These are phyloP conservation scores for Borealophlyctis nickersoniae DNA, from an alignment of 192 early-diverging fungal species.

Conservation along the genomic window DNA sequence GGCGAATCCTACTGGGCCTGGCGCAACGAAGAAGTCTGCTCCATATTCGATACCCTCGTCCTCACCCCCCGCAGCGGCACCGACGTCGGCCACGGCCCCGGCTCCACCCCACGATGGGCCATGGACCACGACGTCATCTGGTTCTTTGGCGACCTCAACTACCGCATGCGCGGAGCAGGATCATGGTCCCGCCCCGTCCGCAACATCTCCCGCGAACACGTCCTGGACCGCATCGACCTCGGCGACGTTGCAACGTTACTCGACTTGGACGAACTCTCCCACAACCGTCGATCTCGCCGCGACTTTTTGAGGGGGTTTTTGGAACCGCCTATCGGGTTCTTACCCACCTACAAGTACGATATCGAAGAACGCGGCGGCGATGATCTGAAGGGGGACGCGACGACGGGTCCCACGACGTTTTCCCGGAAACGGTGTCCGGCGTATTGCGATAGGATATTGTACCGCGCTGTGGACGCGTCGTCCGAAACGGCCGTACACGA, in stretches of 20 bases:
- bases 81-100: background rate
- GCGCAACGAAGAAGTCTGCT: conserved; percentile 36
- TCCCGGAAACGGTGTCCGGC: conserved; percentile 33
- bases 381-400: background rate
- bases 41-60: conserved; percentile 27
- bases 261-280: conserved; percentile 30
- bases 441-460: conserved; percentile 40
- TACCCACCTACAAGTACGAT: conserved; percentile 34
- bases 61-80: conserved; percentile 8
- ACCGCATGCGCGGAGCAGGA: conserved; percentile 32
- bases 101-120: background rate
- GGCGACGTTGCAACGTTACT: conserved; percentile 16
- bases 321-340: conserved; percentile 30
- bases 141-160: conserved; percentile 42
- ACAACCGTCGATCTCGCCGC: no score
- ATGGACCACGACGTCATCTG: conserved; percentile 24
- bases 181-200: background rate
- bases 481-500: background rate
- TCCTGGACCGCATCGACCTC: conserved; percentile 25
- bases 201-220: conserved; percentile 1
- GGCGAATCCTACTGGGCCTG: conserved; percentile 26
- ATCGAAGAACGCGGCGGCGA: background rate
- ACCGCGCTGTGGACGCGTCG: conserved; percentile 14
- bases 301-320: conserved; percentile 19
- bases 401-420: conserved; percentile 1